Conservation (phyloP, 2,329 filamentous ascomycete genomes). For the Stromatinia cepivora region DNA sequence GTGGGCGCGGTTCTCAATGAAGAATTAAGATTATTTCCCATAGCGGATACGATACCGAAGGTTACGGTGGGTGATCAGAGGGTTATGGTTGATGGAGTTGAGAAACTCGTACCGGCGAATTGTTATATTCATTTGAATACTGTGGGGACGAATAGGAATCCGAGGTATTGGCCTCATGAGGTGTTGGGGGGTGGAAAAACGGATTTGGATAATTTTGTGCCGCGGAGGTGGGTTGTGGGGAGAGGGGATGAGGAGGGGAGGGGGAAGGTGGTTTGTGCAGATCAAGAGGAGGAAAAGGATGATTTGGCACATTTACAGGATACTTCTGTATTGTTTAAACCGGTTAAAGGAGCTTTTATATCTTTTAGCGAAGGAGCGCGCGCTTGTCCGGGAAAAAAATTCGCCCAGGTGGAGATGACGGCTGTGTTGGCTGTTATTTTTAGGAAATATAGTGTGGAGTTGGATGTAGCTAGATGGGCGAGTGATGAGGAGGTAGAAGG, state of each 20-base stretch:
- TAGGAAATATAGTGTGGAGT: conserved; percentile 35
- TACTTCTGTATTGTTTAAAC: conserved; percentile 32
- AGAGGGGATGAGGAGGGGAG: neutral
- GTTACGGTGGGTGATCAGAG: neutral
- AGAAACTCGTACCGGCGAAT: conserved; percentile 31
- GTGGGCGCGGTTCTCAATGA: conserved; percentile 47
- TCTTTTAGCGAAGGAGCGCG: conserved; percentile 42
- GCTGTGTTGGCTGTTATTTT: conserved; percentile 39
- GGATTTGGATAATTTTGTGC: conserved; percentile 48
- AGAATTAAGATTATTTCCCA: conserved; percentile 54
- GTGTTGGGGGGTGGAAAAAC: conserved; percentile 54
- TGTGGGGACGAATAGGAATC: conserved; percentile 52
- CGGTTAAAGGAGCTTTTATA: conserved; percentile 38
- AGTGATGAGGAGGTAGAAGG: conserved; percentile 34
- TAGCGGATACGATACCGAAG: conserved; percentile 53
- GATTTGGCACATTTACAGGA: neutral
- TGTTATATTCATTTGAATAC: conserved; percentile 49
- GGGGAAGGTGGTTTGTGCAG: neutral
- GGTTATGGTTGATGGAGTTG: conserved; percentile 36
- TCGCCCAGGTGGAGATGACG: conserved; percentile 43
- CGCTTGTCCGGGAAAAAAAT: conserved; percentile 44
- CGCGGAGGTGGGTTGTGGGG: conserved; percentile 54
- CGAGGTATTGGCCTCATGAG: conserved; percentile 53
- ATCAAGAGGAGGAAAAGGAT: conserved; percentile 1
- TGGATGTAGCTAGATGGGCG: conserved; percentile 38